phyloP scores from a whole-genome alignment of 2,329 filamentous ascomycete genomes.

The Didymella lethalis region DNA sequence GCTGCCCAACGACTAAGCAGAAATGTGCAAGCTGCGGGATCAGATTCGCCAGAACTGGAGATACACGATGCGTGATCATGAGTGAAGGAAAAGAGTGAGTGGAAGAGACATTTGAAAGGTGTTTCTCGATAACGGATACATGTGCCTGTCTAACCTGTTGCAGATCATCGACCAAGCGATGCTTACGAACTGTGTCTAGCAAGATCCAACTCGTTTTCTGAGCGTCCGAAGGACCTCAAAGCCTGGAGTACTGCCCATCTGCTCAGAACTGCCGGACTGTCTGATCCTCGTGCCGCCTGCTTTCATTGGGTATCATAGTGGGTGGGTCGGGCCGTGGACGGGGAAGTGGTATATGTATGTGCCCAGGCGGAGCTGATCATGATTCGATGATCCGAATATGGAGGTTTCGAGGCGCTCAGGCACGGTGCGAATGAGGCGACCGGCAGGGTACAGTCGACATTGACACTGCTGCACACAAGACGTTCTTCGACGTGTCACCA shows the following conservation, averaged over 20 bases:
- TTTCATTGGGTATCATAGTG: not conserved
- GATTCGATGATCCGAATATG: not conserved
- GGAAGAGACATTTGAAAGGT: not conserved
- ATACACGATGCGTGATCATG: not conserved
- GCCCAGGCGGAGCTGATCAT: not conserved
- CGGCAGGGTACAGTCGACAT: conserved; percentile 18
- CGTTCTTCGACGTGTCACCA: conserved; percentile 33
- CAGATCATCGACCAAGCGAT: not conserved
- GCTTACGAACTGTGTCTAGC: not conserved
- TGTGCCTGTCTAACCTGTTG: not conserved
- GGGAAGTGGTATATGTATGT: not conserved
- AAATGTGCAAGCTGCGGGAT: not conserved
- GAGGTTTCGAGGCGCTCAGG: conserved; percentile 5
- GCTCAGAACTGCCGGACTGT: not conserved
- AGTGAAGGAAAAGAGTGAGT: not conserved
- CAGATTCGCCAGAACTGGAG: not conserved
- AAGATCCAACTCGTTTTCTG: not conserved
- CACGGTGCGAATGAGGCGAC: conserved; percentile 18
- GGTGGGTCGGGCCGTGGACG: conserved; percentile 11
- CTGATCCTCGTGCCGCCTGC: not conserved
- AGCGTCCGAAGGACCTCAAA: not conserved
- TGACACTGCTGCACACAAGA: conserved; percentile 18
- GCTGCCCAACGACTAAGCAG: not conserved
- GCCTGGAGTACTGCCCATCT: not conserved
- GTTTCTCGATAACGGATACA: not conserved